Base-by-base conservation (phyloP, 805 yeast species). In the Metschnikowia orientalis region DNA sequence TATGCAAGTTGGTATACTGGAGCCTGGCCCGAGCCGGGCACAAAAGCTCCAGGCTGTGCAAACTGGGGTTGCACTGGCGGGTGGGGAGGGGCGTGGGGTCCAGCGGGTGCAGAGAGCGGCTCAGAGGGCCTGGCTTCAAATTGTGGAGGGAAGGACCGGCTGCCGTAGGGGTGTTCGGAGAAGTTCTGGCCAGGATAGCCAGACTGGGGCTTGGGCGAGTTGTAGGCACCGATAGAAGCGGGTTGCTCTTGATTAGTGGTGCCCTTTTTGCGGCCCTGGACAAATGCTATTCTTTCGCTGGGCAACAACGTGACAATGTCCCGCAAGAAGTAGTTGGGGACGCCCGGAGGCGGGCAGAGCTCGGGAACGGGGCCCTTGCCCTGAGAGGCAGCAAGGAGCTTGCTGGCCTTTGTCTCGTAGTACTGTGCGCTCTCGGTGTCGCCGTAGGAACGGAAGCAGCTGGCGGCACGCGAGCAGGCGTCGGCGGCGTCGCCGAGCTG, bases 401-500 rank as follows among this genome's bases (percentile, higher is more conserved):
- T 51, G 25, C 63, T 62, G 0, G 76, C 65, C 34, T 75, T 53
- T 35, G 61, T 61, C 34, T 70, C 77, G 31, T 68, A 59, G 37
- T 54, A 61, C 4, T 50, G 38, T 3, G 73, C 71, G 17, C 62
- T 51, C 33, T 67, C 61, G 3, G 49, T 26, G 39, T 73, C 75
- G 12, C 73, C 73, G 18, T 72, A 67, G 3, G 63, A 56, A 39
- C 66, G 61, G 48, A 66, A 74, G 45, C 77, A 73, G 11, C 59
- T 48, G 1, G 76, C 69, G 2, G 81, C 73, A 26, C 80, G 55
- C 8, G 55, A 36, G 39, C 78, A 73, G 4, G 82, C 81, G 50
- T 75, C 81, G 0, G 77, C 67, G 1, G 81, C 81, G 51, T 77
- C 82, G 40, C 61, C 56, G 14, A 69, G 57, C 47, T 77, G 82